Base-by-base conservation (phyloP, 192 early-diverging fungal species). In the Tieghemiomyces parasiticus region DNA sequence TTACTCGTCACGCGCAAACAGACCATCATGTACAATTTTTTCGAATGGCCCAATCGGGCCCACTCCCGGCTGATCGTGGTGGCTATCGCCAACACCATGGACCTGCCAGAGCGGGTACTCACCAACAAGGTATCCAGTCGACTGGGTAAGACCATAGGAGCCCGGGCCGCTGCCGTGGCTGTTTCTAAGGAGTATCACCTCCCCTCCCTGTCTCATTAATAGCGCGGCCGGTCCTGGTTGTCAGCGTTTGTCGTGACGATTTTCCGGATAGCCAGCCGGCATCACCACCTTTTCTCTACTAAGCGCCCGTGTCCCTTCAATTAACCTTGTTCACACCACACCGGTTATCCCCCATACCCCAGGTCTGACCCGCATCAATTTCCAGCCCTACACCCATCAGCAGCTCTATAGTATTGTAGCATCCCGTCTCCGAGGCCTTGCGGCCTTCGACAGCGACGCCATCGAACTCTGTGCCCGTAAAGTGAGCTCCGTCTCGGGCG, bases 381-480 rank as follows among this genome's bases (percentile, higher is more conserved):
- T 99, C 70, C 78, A 87, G 56, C 84, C 96, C 8, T 99, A 99
- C 65, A 87, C 81, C 0, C 81, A 89, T 59, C 68, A 78, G 29
- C 91, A 99, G 66, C 77, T 99, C 9, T 76, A 80, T 33, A 74
- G 72, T 16, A 97, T 99, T 75, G 84, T 99, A 1, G 71, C 82
- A 64, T 85, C 89, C 19, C 67, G 94, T 44, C 71, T 97, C 32
- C 78, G 81, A 6, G 86, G 78, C 2, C 87, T 80, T 22, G 69
- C 69, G 42, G 79, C 77, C 22, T 92, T 98, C 66, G 83, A 93
- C 30, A 70, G 79, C 28, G 75, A 73, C 16, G 95, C 93, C 4
- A 78, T 98, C 28, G 93, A 96, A 65, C 66, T 98, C 10, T 91
- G 89, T 65, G 91, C 95, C 25, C 80, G 91, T 42, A 98, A 95